Conservation (phyloP, 106 monocot species). For the Dioscorea zingiberensis region DNA sequence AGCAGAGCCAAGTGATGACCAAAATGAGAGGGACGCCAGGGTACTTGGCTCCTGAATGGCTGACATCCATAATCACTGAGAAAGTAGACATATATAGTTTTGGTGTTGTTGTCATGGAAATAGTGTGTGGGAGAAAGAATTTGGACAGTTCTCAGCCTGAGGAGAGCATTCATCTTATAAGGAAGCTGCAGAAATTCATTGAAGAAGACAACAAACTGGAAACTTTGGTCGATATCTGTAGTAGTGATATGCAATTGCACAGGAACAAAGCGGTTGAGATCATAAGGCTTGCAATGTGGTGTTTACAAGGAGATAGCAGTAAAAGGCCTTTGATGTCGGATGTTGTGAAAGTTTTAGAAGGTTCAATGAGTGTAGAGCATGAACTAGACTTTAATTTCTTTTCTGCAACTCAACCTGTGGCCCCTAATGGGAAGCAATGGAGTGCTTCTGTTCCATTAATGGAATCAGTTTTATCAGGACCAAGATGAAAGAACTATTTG, state of each 20-base stretch:
- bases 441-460: neutral
- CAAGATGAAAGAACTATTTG: constrained; percentile 12
- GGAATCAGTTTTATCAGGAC: constrained; percentile 12
- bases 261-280: constrained; percentile 3
- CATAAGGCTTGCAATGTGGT: constrained; percentile 31
- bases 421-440: neutral
- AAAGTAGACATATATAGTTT: constrained; percentile 41
- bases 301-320: constrained; percentile 12
- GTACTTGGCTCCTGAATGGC: constrained; percentile 39
- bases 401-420: neutral
- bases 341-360: constrained; percentile 31
- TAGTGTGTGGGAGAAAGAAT: constrained; percentile 28
- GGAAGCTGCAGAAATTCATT: neutral
- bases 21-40: constrained; percentile 32
- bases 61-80: constrained; percentile 27
- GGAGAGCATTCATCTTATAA: constrained; percentile 7
- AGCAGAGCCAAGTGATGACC: constrained; percentile 35
- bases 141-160: constrained; percentile 21
- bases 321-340: constrained; percentile 14
- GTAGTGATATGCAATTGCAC: constrained; percentile 9
- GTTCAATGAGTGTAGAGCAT: constrained; percentile 5
- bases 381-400: constrained; percentile 3
- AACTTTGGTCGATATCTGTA: constrained; percentile 11
- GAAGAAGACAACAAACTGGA: neutral
- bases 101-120: constrained; percentile 35